phyloP scores from a whole-genome alignment of 192 early-diverging fungal species.

The Glomus cerebriforme region DNA sequence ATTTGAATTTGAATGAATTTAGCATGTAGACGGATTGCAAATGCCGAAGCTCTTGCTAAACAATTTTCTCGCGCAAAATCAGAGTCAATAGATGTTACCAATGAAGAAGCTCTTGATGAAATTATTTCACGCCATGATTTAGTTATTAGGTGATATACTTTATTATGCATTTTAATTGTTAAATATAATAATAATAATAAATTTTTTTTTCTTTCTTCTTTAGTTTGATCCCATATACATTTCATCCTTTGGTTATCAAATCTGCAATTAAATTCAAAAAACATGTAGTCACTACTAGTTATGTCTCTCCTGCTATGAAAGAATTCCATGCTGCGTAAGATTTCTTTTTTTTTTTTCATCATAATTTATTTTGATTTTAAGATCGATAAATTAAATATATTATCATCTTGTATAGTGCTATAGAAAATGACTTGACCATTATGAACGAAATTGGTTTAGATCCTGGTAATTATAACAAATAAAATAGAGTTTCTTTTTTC shows the following conservation, averaged over 20 bases:
- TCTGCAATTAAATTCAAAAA: conserved; percentile 88
- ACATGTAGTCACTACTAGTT: conserved; percentile 95
- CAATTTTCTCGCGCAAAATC: conserved; percentile 65
- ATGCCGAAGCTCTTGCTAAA: conserved; percentile 69
- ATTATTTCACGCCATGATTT: conserved; percentile 85
- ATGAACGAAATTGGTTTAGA: conserved; percentile 99
- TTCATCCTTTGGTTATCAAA: conserved; percentile 88
- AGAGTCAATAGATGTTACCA: conserved; percentile 77
- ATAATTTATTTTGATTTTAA: background rate
- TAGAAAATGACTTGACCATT: conserved; percentile 83
- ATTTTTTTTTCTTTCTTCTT: background rate
- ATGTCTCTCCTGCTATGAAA: conserved; percentile 95
- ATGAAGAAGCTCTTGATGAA: conserved; percentile 70
- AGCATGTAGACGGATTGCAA: conserved; percentile 78
- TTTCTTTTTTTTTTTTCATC: conserved; percentile 1
- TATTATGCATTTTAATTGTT: no score
- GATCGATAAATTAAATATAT: background rate
- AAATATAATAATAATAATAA: no score
- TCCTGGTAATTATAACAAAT: conserved; percentile 53
- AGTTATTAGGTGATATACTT: conserved; percentile 68
- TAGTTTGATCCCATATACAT: conserved; percentile 87
- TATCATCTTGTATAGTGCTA: conserved; percentile 56
- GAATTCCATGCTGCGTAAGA: conserved; percentile 80
- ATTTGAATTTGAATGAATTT: conserved; percentile 8
- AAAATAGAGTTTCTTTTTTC: background rate